Conservation (phyloP, 2,329 filamentous ascomycete species). For the Penicillium sp. region DNA sequence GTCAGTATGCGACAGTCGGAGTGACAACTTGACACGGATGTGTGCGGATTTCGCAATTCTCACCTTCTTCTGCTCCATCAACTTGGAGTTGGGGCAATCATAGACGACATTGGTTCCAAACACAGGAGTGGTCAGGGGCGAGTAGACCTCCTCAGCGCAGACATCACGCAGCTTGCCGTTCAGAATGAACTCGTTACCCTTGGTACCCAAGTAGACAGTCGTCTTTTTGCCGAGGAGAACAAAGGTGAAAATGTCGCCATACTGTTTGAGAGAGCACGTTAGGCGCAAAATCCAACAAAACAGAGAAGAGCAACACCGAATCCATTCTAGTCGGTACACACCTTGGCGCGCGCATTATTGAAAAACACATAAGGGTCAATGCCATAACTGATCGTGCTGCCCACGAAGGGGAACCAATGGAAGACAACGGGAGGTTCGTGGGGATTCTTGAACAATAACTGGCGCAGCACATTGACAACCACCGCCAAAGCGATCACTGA, state of each 20-base stretch:
- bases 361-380: constrained; percentile 70
- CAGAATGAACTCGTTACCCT: constrained; percentile 84
- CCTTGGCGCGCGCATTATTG: constrained; percentile 64
- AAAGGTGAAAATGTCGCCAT: constrained; percentile 87
- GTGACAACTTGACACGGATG: neutral
- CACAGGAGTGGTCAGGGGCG: constrained; percentile 62
- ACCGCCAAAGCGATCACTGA: constrained; percentile 53
- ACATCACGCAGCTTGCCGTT: constrained; percentile 88
- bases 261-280: constrained; percentile 42
- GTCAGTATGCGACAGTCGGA: neutral
- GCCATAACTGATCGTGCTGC: constrained; percentile 88
- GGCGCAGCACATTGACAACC: constrained; percentile 70
- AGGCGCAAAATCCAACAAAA: neutral
- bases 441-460: constrained; percentile 74
- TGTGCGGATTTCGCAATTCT: constrained; percentile 10
- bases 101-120: constrained; percentile 86
- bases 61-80: constrained; percentile 96
- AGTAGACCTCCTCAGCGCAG: constrained; percentile 86
- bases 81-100: constrained; percentile 82
- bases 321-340: constrained; percentile 32
- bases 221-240: constrained; percentile 82
- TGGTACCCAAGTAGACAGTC: constrained; percentile 73
- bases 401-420: constrained; percentile 65
- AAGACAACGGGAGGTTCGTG: constrained; percentile 68
- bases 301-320: neutral